These are phyloP conservation scores for Lipomyces sp. DNA, from an alignment of 805 yeast genomes.

Conservation along the genomic window DNA sequence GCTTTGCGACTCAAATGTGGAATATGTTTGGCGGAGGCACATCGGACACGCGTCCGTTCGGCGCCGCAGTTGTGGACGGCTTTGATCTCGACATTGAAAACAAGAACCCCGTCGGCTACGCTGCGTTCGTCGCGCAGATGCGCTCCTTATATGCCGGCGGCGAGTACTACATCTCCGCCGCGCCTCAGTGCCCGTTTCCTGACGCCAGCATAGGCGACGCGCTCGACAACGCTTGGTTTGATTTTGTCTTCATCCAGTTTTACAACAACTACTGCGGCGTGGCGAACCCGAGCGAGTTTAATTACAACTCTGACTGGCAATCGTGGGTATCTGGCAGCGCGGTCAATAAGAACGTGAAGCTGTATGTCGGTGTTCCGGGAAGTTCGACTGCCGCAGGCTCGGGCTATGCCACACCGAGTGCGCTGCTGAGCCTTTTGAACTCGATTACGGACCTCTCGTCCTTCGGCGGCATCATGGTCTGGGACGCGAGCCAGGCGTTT, in stretches of 20 bases:
- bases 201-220: conserved; percentile 48
- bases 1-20: conserved; percentile 47
- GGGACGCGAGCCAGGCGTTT: conserved; percentile 49
- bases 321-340: conserved; percentile 55
- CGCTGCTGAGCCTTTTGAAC: conserved; percentile 37
- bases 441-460: conserved; percentile 37
- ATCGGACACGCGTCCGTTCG: conserved; percentile 44
- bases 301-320: conserved; percentile 65
- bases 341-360: conserved; percentile 50
- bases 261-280: conserved; percentile 54
- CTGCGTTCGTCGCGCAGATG: conserved; percentile 44
- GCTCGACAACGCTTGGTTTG: conserved; percentile 47
- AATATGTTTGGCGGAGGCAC: conserved; percentile 47
- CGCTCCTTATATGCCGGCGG: conserved; percentile 41
- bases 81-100: conserved; percentile 63
- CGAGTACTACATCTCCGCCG: conserved; percentile 55
- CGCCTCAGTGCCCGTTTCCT: conserved; percentile 68
- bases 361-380: conserved; percentile 66
- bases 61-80: conserved; percentile 60
- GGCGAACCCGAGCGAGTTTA: conserved; percentile 24
- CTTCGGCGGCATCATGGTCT: conserved; percentile 69
- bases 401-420: conserved; percentile 52
- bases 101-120: conserved; percentile 48
- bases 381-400: conserved; percentile 50
- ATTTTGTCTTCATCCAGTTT: conserved; percentile 62